Conservation (phyloP, 768 basidiomycete species). For the Chalciporus piperatus region DNA sequence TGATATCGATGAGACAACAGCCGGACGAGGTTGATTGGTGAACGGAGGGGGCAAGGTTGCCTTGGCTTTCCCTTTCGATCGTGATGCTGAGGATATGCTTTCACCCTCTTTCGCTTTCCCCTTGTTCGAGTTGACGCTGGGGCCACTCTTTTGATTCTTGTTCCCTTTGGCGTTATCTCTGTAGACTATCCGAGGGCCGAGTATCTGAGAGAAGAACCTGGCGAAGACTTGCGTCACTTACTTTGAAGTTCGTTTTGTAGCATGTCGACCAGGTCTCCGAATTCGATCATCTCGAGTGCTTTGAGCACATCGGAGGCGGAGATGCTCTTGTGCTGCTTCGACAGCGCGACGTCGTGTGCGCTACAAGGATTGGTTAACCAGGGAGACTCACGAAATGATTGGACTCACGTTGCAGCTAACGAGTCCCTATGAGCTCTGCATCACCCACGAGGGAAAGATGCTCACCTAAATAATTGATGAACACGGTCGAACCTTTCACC, state of each 20-base stretch:
- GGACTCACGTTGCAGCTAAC: conserved; percentile 46
- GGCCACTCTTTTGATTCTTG: conserved; percentile 41
- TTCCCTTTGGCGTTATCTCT: conserved; percentile 61
- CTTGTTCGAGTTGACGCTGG: conserved; percentile 24
- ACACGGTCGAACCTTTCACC: conserved; percentile 87
- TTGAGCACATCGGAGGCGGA: conserved; percentile 88
- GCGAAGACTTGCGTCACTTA: conserved; percentile 21
- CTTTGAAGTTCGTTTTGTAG: conserved; percentile 66
- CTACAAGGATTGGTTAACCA: conserved; percentile 36
- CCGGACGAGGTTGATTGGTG: conserved; percentile 27
- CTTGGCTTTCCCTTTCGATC: conserved; percentile 32
- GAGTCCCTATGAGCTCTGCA: not conserved
- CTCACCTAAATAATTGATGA: conserved; percentile 91
- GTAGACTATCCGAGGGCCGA: conserved; percentile 44
- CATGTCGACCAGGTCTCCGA: conserved; percentile 63
- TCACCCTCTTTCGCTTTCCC: conserved; percentile 33
- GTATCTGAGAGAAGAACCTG: not conserved
- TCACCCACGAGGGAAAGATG: not conserved
- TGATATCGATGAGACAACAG: conserved; percentile 28
- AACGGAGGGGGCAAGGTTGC: conserved; percentile 25
- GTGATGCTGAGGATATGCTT: conserved; percentile 29
- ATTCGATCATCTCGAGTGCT: conserved; percentile 76
- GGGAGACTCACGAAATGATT: not conserved
- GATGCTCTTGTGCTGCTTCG: conserved; percentile 84
- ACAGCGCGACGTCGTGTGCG: conserved; percentile 84